These are phyloP conservation scores for Saccharata proteae DNA, from an alignment of 2,329 filamentous ascomycete species.

Conservation along the genomic window DNA sequence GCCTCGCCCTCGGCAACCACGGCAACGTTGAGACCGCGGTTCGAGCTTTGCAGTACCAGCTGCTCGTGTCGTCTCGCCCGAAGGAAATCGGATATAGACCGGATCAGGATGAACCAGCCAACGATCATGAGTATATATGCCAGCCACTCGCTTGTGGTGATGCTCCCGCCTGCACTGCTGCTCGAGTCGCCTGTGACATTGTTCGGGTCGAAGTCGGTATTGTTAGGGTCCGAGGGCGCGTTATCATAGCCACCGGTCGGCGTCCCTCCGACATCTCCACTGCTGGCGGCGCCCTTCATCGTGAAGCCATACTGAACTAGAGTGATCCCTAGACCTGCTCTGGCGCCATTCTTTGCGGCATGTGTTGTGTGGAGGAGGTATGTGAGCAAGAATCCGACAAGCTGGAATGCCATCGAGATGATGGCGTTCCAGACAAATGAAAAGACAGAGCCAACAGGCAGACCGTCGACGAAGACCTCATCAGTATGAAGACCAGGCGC, in stretches of 20 bases:
- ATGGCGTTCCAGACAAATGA: slow-evolving; percentile 86
- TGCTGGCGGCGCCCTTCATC: slow-evolving; percentile 55
- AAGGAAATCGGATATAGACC: slow-evolving; percentile 84
- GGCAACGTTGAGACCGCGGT: slow-evolving; percentile 71
- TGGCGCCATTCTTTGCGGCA: slow-evolving; percentile 93
- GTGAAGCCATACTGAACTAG: slow-evolving; percentile 95
- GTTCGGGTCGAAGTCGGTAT: slow-evolving; percentile 73
- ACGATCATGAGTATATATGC: slow-evolving; percentile 92
- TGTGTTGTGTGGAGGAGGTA: slow-evolving; percentile 97
- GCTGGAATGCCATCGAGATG: slow-evolving; percentile 94
- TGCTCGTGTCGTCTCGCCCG: slow-evolving; percentile 83
- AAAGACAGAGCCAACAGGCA: slow-evolving; percentile 82
- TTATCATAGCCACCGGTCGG: slow-evolving; percentile 45
- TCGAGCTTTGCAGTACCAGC: slow-evolving; percentile 83
- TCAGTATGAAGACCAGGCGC: slow-evolving; percentile 84
- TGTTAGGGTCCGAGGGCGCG: slow-evolving; percentile 74
- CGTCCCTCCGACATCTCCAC: slow-evolving; percentile 24
- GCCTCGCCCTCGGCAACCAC: slow-evolving; percentile 75
- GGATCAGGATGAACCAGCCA: slow-evolving; percentile 94
- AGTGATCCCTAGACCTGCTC: slow-evolving; percentile 86
- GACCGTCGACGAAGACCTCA: slow-evolving; percentile 92
- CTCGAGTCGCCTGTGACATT: slow-evolving; percentile 41
- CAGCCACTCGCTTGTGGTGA: slow-evolving; percentile 73
- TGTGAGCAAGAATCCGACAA: slow-evolving; percentile 93
- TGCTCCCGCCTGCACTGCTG: slow-evolving; percentile 33